These are phyloP conservation scores for Rhizopogon vesiculosus DNA, from an alignment of 768 basidiomycete species.

Conservation along the genomic window DNA sequence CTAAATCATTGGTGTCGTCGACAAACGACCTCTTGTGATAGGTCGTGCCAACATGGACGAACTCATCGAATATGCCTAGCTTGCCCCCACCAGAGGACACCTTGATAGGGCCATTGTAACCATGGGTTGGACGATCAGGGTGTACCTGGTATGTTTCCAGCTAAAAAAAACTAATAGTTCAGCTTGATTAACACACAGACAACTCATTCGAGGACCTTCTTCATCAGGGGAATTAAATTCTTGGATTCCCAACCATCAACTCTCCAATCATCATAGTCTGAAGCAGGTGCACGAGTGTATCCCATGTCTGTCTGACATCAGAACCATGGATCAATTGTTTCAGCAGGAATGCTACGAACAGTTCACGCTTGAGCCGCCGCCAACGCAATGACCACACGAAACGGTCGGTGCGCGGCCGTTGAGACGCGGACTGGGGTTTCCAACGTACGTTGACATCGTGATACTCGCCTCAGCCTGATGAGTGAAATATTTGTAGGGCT, in stretches of 20 bases:
- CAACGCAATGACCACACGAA: constrained; percentile 16
- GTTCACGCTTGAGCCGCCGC: constrained; percentile 21
- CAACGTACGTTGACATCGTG: constrained; percentile 9
- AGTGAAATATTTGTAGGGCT: constrained; percentile 12
- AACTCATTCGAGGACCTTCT: constrained; percentile 12
- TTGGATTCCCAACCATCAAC: constrained; percentile 22
- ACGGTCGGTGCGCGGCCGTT: constrained; percentile 11
- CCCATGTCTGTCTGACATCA: constrained; percentile 9
- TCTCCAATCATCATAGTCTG: constrained; percentile 26
- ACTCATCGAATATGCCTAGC: constrained; percentile 30
- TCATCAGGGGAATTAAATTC: constrained; percentile 20
- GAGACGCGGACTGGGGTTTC: constrained; percentile 10
- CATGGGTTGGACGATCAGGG: constrained; percentile 12
- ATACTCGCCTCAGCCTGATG: constrained; percentile 15
- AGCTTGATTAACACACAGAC: not conserved
- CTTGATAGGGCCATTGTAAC: constrained; percentile 17
- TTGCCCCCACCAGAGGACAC: constrained; percentile 21
- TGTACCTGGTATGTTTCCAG: constrained; percentile 18
- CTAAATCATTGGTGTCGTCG: constrained; percentile 47
- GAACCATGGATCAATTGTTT: not conserved
- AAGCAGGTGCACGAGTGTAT: constrained; percentile 18
- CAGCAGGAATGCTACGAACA: constrained; percentile 5
- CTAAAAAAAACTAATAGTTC: constrained; percentile 1
- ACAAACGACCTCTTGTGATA: constrained; percentile 43
- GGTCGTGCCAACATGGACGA: constrained; percentile 37